Evolutionary conservation across 495 filamentous ascomycete genomes (phyloP), one percentile per base, ranked within the genome.

Genomic region (Chaetomium fimeti): DNA sequence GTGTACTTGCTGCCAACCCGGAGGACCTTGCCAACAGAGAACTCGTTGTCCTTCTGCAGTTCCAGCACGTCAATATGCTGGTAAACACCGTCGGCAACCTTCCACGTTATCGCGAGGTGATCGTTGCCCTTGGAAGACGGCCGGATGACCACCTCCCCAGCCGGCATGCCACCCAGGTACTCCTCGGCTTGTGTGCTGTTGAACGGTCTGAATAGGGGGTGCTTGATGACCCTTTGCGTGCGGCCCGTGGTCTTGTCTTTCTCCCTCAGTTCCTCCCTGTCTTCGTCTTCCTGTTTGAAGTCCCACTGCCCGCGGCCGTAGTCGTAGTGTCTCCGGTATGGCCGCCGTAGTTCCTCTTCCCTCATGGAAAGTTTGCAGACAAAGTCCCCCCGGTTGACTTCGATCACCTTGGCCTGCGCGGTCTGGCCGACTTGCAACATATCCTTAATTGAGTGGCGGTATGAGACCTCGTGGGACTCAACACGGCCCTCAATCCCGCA

Each of bases 1-100:
- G 83, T 93, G 75, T 92, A 93, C 71, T 89, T 90, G 52, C 91
- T 89, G 16, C 86, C 90, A 47, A 98, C 89, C 68, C 89, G 91
- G 52, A 98, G 82, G 18, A 85, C 85, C 61, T 85, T 87, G 36
- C 95, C 94, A 15, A 97, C 89, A 5, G 91, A 92, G 74, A 97
- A 96, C 75, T 97, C 93, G 57, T 90, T 97, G 67, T 93, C 91
- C 77, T 98, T 98, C 77, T 95, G 91, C 61, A 98, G 76, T 75
- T 98, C 94, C 22, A 98, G 84, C 40, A 98, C 95, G 74, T 98
- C 95, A 61, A 98, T 91, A 71, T 98, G 94, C 78, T 98, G 93
- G 70, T 91, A 98, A 42, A 97, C 85, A 62, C 89, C 89, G 68
- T 98, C 91, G 0, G 90, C 85, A n/a, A 98, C 91, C 77, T 98